phyloP scores from a whole-genome alignment of 2,329 filamentous ascomycete species.

The Talaromyces sp. region DNA sequence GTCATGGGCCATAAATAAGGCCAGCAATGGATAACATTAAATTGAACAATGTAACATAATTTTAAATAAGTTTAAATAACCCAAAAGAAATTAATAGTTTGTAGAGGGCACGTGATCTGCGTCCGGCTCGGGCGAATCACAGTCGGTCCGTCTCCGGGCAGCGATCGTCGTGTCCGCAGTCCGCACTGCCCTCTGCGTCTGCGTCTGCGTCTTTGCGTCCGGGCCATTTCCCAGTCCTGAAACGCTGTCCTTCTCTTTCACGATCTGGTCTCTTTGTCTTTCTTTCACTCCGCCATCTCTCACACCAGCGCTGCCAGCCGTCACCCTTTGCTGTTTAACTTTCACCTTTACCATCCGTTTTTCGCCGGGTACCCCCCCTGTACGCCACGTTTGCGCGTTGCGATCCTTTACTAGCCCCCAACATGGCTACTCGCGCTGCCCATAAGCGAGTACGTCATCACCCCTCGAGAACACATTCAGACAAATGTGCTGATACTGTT shows the following conservation, averaged over 20 bases:
- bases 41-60: too few species aligned
- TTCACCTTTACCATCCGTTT: not conserved
- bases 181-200: not conserved
- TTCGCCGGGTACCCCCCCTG: not conserved
- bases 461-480: not conserved
- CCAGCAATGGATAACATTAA: too few species aligned
- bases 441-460: slow-evolving; percentile 60
- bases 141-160: not conserved
- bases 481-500: not conserved
- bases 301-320: not conserved
- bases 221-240: not conserved
- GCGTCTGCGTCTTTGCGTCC: not conserved
- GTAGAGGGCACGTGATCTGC: too few species aligned
- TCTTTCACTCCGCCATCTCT: not conserved
- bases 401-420: slow-evolving; percentile 3
- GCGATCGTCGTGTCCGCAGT: not conserved
- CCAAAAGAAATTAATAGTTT: too few species aligned
- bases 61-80: too few species aligned
- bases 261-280: not conserved
- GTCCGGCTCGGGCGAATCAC: not conserved
- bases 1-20: too few species aligned
- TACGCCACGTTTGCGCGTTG: not conserved
- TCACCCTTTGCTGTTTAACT: not conserved
- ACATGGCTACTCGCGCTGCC: slow-evolving; percentile 67
- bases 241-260: not conserved